These are phyloP conservation scores for Proliferodiscus dingleyae DNA, from an alignment of 2,329 filamentous ascomycete genomes.

Conservation along the genomic window DNA sequence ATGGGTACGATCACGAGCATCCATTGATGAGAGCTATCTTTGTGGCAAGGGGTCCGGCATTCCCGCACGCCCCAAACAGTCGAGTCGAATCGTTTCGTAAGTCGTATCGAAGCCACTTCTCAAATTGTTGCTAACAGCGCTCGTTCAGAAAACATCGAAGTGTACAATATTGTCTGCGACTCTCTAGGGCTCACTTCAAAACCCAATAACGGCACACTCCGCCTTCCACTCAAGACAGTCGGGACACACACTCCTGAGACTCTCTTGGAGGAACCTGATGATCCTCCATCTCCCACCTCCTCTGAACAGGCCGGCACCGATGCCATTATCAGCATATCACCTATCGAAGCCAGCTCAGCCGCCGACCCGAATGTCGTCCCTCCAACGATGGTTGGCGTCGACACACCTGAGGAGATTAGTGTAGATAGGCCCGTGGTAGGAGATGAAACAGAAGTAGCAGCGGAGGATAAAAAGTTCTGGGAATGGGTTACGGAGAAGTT, in stretches of 20 bases:
- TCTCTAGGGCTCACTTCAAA: conserved; percentile 68
- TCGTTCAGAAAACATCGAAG: conserved; percentile 75
- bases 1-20: conserved; percentile 93
- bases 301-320: background rate
- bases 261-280: conserved; percentile 45
- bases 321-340: conserved; percentile 20
- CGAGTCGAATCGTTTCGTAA: conserved; percentile 76
- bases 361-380: conserved; percentile 24
- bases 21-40: conserved; percentile 97
- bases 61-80: conserved; percentile 79
- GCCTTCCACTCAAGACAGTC: conserved; percentile 53
- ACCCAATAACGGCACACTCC: conserved; percentile 83
- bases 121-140: conserved; percentile 24
- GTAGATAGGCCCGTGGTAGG: conserved; percentile 20
- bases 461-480: conserved; percentile 39
- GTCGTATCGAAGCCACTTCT: conserved; percentile 33
- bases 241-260: conserved; percentile 47
- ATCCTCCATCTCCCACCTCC: conserved; percentile 40
- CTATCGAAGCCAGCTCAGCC: conserved; percentile 26
- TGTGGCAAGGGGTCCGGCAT: conserved; percentile 84
- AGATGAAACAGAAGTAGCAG: conserved; percentile 21
- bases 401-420: conserved; percentile 20
- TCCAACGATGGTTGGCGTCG: conserved; percentile 27
- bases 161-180: conserved; percentile 94
- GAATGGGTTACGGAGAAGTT: conserved; percentile 48